Evolutionary conservation across 345 rosid genomes (phyloP).

Genomic region (Bruguiera sexangula): DNA sequence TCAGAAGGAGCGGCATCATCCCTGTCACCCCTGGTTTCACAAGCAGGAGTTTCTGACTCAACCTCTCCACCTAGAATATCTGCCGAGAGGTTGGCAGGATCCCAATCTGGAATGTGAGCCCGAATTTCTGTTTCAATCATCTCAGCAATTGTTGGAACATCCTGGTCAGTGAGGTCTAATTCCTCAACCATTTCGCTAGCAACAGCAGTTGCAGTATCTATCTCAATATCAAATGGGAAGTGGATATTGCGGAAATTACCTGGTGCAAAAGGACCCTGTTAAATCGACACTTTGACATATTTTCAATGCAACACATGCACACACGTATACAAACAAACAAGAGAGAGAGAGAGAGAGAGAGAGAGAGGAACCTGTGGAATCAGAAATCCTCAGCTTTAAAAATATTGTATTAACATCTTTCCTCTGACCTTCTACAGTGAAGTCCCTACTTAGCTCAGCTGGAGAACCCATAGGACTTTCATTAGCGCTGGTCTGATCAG

Average conservation of each 20-base stretch:
- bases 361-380: slow-evolving; percentile 60
- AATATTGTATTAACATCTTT: slow-evolving; percentile 73
- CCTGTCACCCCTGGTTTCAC: slow-evolving; percentile 26
- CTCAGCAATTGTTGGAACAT: slow-evolving; percentile 61
- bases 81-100: slow-evolving; percentile 29
- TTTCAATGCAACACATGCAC: slow-evolving; percentile 6
- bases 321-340: background rate
- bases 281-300: background rate
- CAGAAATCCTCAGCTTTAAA: slow-evolving; percentile 80
- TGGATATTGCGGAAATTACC: slow-evolving; percentile 87
- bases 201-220: slow-evolving; percentile 80
- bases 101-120: slow-evolving; percentile 74
- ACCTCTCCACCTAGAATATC: slow-evolving; percentile 16
- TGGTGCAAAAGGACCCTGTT: slow-evolving; percentile 20
- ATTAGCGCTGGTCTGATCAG: slow-evolving; percentile 19
- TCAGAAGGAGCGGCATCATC: slow-evolving; percentile 24
- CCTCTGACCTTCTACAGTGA: slow-evolving; percentile 79
- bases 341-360: slow-evolving; percentile 9
- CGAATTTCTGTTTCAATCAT: slow-evolving; percentile 77
- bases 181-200: slow-evolving; percentile 97
- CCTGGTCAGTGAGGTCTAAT: slow-evolving; percentile 86
- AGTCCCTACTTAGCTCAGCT: slow-evolving; percentile 45
- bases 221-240: slow-evolving; percentile 86
- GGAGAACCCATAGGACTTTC: slow-evolving; percentile 27
- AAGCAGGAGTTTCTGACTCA: slow-evolving; percentile 17